Evolutionary conservation across 2,329 filamentous ascomycete genomes (phyloP).

Genomic region (Aspergillus clavatus): DNA sequence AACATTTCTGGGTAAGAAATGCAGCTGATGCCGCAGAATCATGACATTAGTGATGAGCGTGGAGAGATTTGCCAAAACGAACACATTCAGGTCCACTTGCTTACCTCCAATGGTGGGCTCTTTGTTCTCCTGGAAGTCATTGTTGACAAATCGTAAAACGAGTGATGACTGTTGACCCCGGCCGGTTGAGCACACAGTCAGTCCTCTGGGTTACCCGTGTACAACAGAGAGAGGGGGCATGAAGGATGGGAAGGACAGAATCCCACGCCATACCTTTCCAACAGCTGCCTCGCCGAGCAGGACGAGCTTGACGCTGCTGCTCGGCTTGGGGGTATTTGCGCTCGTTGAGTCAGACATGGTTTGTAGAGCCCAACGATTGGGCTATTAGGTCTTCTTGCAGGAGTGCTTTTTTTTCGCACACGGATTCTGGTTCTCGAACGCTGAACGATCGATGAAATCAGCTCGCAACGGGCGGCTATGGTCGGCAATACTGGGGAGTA

Average conservation of each 20-base stretch:
- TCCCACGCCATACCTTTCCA: conserved; percentile 69
- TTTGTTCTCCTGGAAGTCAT: conserved; percentile 99
- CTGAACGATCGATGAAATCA: conserved; percentile 19
- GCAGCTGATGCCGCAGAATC: conserved; percentile 58
- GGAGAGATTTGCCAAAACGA: neutral
- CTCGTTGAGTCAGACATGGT: conserved; percentile 68
- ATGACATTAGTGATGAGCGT: conserved; percentile 8
- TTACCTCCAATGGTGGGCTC: conserved; percentile 97
- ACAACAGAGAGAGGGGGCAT: conserved; percentile 10
- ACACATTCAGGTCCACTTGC: conserved; percentile 8
- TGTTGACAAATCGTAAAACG: conserved; percentile 97
- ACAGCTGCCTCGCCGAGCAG: conserved; percentile 95
- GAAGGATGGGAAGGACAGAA: conserved; percentile 1
- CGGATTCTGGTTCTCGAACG: conserved; percentile 19
- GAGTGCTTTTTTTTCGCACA: conserved; percentile 17
- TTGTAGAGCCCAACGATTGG: conserved; percentile 16
- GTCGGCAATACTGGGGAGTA: conserved; percentile 5
- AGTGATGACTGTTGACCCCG: conserved; percentile 71
- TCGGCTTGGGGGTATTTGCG: conserved; percentile 74
- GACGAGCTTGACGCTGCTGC: conserved; percentile 99
- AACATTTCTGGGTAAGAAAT: conserved; percentile 98
- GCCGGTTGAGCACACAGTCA: conserved; percentile 14
- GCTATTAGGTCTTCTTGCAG: conserved; percentile 29
- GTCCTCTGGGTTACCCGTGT: conserved; percentile 15
- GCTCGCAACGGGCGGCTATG: conserved; percentile 16